Evolutionary conservation across 192 early-diverging fungal species (phyloP).

Genomic region (Phlyctochytrium bullatum): DNA sequence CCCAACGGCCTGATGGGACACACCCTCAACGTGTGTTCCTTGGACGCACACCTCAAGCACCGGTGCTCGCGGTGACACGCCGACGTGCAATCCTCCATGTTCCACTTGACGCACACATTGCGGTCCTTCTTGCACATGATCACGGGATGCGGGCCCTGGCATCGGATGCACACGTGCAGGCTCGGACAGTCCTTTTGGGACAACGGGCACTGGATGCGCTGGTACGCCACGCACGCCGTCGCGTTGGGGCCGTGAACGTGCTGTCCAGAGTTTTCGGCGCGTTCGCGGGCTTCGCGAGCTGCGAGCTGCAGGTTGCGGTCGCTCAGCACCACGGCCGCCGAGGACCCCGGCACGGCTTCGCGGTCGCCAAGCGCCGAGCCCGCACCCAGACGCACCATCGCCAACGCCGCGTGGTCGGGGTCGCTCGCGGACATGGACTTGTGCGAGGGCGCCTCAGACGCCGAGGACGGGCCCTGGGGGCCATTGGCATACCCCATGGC

Average conservation of each 20-base stretch:
- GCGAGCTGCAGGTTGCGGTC: too few species aligned
- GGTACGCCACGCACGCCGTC: constrained; percentile 19
- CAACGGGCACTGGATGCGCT: constrained; percentile 19
- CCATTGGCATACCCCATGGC: not conserved
- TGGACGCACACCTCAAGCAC: constrained; percentile 32
- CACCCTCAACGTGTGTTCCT: constrained; percentile 26
- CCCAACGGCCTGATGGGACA: constrained; percentile 30
- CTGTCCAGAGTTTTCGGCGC: not conserved
- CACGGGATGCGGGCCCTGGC: constrained; percentile 23
- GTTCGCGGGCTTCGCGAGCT: too few species aligned
- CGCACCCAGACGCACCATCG: not conserved
- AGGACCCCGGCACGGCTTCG: too few species aligned
- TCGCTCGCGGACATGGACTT: not conserved
- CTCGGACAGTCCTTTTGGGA: constrained; percentile 13
- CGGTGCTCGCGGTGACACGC: constrained; percentile 31
- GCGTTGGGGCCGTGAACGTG: not conserved
- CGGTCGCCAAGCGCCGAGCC: too few species aligned
- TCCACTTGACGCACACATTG: constrained; percentile 37
- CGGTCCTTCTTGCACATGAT: constrained; percentile 36
- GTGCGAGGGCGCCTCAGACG: not conserved
- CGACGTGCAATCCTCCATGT: constrained; percentile 33
- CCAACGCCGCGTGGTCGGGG: not conserved
- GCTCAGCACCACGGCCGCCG: not conserved
- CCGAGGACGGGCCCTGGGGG: not conserved
- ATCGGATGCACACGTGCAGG: constrained; percentile 26